phyloP scores from a whole-genome alignment of 805 yeast species.

The Ogataea henricii region DNA sequence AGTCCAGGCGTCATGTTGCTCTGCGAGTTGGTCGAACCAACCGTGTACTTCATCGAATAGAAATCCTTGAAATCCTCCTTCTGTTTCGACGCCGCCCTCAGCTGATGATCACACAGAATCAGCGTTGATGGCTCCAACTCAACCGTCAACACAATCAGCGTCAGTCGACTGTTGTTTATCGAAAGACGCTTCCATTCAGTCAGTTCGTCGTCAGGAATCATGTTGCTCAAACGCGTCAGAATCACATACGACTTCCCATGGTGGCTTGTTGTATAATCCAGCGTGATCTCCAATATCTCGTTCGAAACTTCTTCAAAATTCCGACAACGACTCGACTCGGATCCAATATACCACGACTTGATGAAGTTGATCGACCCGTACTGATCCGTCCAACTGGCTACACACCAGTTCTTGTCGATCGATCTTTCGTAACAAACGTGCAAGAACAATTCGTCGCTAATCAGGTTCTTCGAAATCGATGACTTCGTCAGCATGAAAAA shows the following conservation, averaged over 20 bases:
- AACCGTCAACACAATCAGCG: slow-evolving; percentile 70
- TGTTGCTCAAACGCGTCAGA: slow-evolving; percentile 68
- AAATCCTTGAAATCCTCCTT: slow-evolving; percentile 25
- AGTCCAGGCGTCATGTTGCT: slow-evolving; percentile 21
- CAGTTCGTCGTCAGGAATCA: slow-evolving; percentile 79
- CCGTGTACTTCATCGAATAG: slow-evolving; percentile 27
- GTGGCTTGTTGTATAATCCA: slow-evolving; percentile 41
- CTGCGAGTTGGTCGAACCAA: slow-evolving; percentile 32
- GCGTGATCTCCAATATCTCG: slow-evolving; percentile 66
- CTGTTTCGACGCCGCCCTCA: slow-evolving; percentile 7
- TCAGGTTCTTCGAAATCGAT: slow-evolving; percentile 38
- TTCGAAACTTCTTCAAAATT: slow-evolving; percentile 59
- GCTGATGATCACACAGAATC: slow-evolving; percentile 30
- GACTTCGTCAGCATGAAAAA: slow-evolving; percentile 45
- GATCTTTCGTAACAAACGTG: slow-evolving; percentile 88
- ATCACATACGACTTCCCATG: slow-evolving; percentile 64
- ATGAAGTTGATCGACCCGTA: slow-evolving; percentile 63
- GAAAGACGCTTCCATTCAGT: slow-evolving; percentile 78
- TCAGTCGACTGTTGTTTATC: slow-evolving; percentile 53
- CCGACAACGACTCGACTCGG: slow-evolving; percentile 33
- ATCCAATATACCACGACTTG: slow-evolving; percentile 59
- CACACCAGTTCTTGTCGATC: slow-evolving; percentile 78
- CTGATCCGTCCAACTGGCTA: slow-evolving; percentile 89
- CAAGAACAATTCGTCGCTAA: slow-evolving; percentile 71
- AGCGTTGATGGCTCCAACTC: slow-evolving; percentile 55